Evolutionary conservation across 768 basidiomycete genomes (phyloP), one percentile per base, ranked within the genome.

Genomic region (Gloeostereum incarnatum): DNA sequence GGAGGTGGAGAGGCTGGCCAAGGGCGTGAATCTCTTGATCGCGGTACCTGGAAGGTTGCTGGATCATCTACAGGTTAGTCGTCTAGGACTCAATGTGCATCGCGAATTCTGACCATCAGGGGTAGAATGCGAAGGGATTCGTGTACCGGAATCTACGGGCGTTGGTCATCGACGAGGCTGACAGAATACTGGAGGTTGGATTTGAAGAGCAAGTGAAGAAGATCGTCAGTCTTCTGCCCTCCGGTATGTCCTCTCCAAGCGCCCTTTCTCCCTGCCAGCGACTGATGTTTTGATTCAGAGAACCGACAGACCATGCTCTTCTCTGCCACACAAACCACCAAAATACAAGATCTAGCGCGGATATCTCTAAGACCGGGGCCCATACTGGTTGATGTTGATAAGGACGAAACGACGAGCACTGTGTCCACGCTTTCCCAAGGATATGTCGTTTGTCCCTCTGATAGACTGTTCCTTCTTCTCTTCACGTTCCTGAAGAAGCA

Each of bases 151-250:
- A 99, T 61, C 61, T 99, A 38, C 93, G 92, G 57, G 90, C 89
- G 2, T 69, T 99, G 31, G 77, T 99, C 36, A 96, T 99, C 46
- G 96, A 99, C 52, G 96, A 99, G 62, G 96, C 96, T 6, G 96
- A 99, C 60, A 62, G 73, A 38, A 98, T 99, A 66, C 69, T 98
- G 62, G 94, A 98, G 61, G 84, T 98, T 45, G 96, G 96, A 38
- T 99, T 99, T 65, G 96, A 99, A 56, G 93, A 98, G 58, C 86
- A 99, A 63, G 98, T 99, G 92, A 92, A 92, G 63, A 84, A 81
- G 63, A 98, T 98, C 43, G 89, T 99, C 45, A 65, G 71, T 36
- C 79, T 96, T 44, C 64, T 99, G 14, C 96, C 96, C 0, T 85
- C 83, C 49, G 93, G 94, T 94, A 39, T 31, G 72, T 48, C n/a